Base-by-base conservation (phyloP, 225 moss, liverwort and hornwort genomes). In the Physcomitrium patens region DNA sequence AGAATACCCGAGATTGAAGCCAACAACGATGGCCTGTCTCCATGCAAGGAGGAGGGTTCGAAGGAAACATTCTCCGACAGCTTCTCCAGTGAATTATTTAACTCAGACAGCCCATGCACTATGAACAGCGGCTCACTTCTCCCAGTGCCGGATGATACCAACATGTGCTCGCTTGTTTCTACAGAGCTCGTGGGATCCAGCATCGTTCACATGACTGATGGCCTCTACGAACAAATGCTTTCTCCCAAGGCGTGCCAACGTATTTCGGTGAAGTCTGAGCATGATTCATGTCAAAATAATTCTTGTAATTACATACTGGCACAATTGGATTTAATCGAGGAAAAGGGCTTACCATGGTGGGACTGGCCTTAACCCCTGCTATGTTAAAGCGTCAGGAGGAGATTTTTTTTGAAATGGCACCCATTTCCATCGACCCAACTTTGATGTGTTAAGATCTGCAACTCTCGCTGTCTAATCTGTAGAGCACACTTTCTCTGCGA, bases 61-160 rank as follows among this genome's bases (percentile, higher is more conserved):
- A 89, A 89, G 67, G 85, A 92, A 66, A 83, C 82, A 27, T 89
- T 92, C 78, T 94, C 92, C 27, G 89, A 86, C 56, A 96, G 96
- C 91, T 88, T 89, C 73, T 96, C 94, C 18, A 92, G 96, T 37
- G 96, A 92, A 74, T 80, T 94, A 51, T 78, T 92, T 60, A 86
- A 92, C 70, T 90, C 89, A 3, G 96, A 94, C 65, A 96, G 94
- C 69, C 96, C 96, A 13, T 92, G 84, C 59, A 86, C 96, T 64
- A 91, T 89, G 48, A 89, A 94, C 81, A 96, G 94, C 41, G 87
- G 79, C 46, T 77, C 84, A 24, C 69, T 82, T 16, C 76, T 87
- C 18, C 79, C 70, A 7, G 31, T 37, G 28, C 76, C 83, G 60
- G 88, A 83, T 1, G 83, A 85, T 50, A 84, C 74, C 23, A 74